Evolutionary conservation across 164 flowering plant species (phyloP), one percentile per base, ranked within the genome.

Genomic region (Litsea cubeba): DNA sequence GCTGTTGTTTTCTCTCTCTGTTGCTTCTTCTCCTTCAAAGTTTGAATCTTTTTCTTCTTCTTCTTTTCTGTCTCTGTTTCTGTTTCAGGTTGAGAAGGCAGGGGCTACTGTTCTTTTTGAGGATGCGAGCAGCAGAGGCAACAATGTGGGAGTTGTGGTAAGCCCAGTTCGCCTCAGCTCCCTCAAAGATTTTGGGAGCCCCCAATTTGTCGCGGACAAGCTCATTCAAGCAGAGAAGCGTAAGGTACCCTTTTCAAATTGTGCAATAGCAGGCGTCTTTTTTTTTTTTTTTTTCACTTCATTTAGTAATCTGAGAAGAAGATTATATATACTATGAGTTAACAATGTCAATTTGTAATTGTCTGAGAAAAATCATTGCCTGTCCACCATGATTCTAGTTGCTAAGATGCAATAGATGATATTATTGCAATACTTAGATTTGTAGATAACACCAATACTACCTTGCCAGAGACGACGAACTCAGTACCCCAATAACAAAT

Each of bases 181-280:
- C 46, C 89, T 95, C 14, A 81, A 77, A 17, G 91, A 93, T 25
- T 95, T 93, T 73, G 99, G 99, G 74, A 85, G 67, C 76, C 91
- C 98, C 66, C 83, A 89, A 70, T 91, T 91, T 76, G 99, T 95
- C 5, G 98, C 89, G 4, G 89, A 89, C 67, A 95, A 93, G 89
- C 92, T 95, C 75, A 90, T 95, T 62, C 87, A 88, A 83, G 98
- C 97, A 2, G 95, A 95, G 75, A 91, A 84, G 78, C 91, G 92
- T 72, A 95, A 93, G 97, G 98, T 94, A 69, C 70, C 17, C 40
- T 10, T 58, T 14, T 58, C 18, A 11, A 63, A 63, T 22, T 22
- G 10, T 40, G 46, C 22, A 24, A 24, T 22, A 0, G 3, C 5
- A 25, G 25, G 30, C 30, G 28, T 4, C 32, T 17, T 1, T 62